Base-by-base conservation (phyloP, 768 basidiomycete genomes). In the Leucosporidium creatinivorum region DNA sequence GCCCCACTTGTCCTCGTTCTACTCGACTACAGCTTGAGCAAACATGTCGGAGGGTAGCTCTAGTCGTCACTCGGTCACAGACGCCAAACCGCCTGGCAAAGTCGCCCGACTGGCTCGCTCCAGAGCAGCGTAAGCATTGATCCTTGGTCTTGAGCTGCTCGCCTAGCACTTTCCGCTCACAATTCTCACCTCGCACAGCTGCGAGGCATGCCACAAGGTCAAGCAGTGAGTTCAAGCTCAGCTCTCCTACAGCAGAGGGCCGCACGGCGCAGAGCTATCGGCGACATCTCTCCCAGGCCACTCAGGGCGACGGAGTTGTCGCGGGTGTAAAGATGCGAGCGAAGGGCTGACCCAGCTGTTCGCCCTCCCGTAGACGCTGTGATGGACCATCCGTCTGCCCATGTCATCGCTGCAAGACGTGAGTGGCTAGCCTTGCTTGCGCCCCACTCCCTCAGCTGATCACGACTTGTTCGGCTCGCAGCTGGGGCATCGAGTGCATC, bases 391-490 rank as follows among this genome's bases (percentile, higher is more conserved):
- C 68, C 1, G 65, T 25, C 17, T 51, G 71, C 0, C 71, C 71
- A 8, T 73, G 71, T 26, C 66, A 73, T 31, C 62, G 68, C 19
- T 73, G 71, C 51, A 23, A 6, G 7, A 67, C 68, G 71, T 72
- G 31, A 63, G 39, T 44, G 15, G 15, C 39, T 44, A 17, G 67
- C n/a, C 23, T 26, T 10, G 1, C 17, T 59, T 23, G 7, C 33
- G 44, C 23, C 18, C 30, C 19, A 4, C 26, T 25, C 39, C 15
- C 23, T 25, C 31, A 5, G 13, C 58, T 59, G 64, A 59, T 31
- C 18, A 9, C 1, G 23, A 0, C 36, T 7, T 21, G 12, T 19
- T 3, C 17, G 33, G 33, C 4, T 52, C 9, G 52, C 61, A 72
- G 70, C 9, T 66, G 63, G 58, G 60, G 39, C n/a, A 63, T 61